phyloP scores from a whole-genome alignment of 164 flowering plant species.

The Chloranthus sessilifolius region DNA sequence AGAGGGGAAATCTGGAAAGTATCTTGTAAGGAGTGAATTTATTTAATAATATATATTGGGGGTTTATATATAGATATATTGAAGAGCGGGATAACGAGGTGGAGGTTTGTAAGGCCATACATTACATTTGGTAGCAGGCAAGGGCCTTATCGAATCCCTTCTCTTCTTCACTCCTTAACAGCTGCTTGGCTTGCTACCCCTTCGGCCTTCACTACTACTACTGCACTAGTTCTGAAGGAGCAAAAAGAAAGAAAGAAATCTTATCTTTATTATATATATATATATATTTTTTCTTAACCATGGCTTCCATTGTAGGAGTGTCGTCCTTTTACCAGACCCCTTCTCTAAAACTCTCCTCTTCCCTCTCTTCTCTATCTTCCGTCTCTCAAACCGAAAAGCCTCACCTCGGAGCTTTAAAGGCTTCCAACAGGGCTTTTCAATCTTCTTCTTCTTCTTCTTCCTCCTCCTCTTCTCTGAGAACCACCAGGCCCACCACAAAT shows the following conservation, averaged over 20 bases:
- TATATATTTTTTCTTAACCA: slow-evolving; percentile 7
- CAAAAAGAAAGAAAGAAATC: not conserved
- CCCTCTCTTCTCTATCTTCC: slow-evolving; percentile 9
- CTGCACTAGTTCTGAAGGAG: not conserved
- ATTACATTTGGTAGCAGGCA: not conserved
- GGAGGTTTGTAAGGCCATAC: slow-evolving; percentile 37
- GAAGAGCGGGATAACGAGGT: slow-evolving; percentile 21
- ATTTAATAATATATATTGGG: too few relatives aligned
- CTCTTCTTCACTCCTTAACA: slow-evolving; percentile 9
- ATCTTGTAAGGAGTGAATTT: too few relatives aligned
- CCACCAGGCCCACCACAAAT: not conserved
- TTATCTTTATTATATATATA: not conserved
- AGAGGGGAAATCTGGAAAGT: too few relatives aligned
- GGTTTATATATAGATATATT: too few relatives aligned
- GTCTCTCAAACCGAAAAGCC: slow-evolving; percentile 14
- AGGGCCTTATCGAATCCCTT: slow-evolving; percentile 15
- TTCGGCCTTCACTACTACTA: not conserved
- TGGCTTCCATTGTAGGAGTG: slow-evolving; percentile 44
- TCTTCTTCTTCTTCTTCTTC: slow-evolving; percentile 7
- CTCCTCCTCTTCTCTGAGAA: slow-evolving; percentile 9
- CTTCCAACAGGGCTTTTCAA: slow-evolving; percentile 4
- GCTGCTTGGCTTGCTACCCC: not conserved
- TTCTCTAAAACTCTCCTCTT: slow-evolving; percentile 21
- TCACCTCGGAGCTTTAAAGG: slow-evolving; percentile 11
- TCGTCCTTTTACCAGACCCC: slow-evolving; percentile 36